Percentiles rank a stretch among this genome's conserved stretches.
phyloP scores from a whole-genome alignment of 129 eudicot species.

The carrot (Daucus carota) region DNA sequence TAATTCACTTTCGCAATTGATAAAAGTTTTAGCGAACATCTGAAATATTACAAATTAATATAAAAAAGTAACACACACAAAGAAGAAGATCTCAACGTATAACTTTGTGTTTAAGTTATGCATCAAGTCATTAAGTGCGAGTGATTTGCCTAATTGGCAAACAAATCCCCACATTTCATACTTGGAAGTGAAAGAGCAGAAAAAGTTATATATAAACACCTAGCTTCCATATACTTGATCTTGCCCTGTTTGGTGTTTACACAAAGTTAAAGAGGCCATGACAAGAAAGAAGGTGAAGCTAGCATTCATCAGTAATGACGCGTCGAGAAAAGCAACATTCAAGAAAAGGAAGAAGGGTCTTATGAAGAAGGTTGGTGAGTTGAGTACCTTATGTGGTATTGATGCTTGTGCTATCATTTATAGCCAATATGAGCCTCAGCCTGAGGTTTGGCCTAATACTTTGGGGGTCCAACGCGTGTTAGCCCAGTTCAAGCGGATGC shows the following conservation, averaged over 20 bases:
- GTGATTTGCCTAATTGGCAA: background rate
- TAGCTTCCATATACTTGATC: slow-evolving; percentile 8
- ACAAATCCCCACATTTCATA: background rate
- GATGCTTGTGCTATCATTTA: slow-evolving; percentile 17
- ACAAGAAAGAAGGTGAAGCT: slow-evolving; percentile 15
- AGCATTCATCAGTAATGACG: slow-evolving; percentile 10
- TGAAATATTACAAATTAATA: too few species aligned
- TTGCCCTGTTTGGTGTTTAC: background rate
- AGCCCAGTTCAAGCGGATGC: slow-evolving; percentile 9
- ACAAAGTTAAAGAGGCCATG: background rate
- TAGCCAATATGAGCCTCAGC: slow-evolving; percentile 6
- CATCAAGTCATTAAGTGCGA: background rate
- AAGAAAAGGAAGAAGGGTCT: slow-evolving; percentile 15
- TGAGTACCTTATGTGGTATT: slow-evolving; percentile 22
- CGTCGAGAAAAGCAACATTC: slow-evolving; percentile 15
- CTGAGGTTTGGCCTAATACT: slow-evolving; percentile 1
- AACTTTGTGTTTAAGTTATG: background rate
- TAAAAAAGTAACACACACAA: too few species aligned
- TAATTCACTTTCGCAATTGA: too few species aligned
- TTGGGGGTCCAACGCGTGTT: slow-evolving; percentile 7
- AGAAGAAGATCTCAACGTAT: background rate
- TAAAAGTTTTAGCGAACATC: too few species aligned
- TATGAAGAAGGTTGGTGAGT: slow-evolving; percentile 12
- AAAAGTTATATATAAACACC: background rate
- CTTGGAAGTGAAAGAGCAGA: background rate